phyloP scores from a whole-genome alignment of 257 asterid genomes.

The Eucommia ulmoides region DNA sequence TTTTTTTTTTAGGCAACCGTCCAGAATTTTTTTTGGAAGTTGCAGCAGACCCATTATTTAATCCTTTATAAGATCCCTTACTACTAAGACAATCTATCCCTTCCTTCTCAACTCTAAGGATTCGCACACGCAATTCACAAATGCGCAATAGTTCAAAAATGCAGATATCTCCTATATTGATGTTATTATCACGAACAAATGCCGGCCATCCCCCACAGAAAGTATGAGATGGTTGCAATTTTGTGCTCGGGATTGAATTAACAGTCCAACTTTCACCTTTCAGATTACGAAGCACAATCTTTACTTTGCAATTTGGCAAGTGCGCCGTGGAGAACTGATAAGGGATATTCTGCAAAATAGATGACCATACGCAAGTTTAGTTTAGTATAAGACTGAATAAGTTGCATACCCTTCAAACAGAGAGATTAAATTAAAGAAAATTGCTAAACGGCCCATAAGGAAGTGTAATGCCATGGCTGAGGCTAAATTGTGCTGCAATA shows the following conservation, averaged over 20 bases:
- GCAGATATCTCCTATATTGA: slow-evolving; percentile 70
- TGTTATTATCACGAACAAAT: slow-evolving; percentile 75
- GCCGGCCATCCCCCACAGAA: slow-evolving; percentile 95
- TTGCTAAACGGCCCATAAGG: too few species aligned
- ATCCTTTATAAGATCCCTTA: slow-evolving; percentile 28
- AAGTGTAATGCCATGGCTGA: too few species aligned
- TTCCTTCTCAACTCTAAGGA: slow-evolving; percentile 61
- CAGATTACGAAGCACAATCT: slow-evolving; percentile 61
- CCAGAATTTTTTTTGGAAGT: slow-evolving; percentile 26
- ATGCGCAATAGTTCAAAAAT: slow-evolving; percentile 70
- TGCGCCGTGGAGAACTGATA: slow-evolving; percentile 76
- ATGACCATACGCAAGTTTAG: too few species aligned
- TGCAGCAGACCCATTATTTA: slow-evolving; percentile 21
- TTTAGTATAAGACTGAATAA: too few species aligned
- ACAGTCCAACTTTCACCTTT: slow-evolving; percentile 81
- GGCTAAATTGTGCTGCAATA: too few species aligned
- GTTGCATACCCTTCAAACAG: too few species aligned
- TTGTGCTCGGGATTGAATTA: slow-evolving; percentile 77
- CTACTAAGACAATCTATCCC: slow-evolving; percentile 30
- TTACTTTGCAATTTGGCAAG: slow-evolving; percentile 77
- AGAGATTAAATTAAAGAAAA: too few species aligned
- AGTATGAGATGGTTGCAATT: slow-evolving; percentile 85
- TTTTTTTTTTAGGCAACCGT: slow-evolving; percentile 32
- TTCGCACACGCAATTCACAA: slow-evolving; percentile 62
- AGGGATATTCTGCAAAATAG: slow-evolving; percentile 58